Percentiles rank a stretch among this genome's conserved stretches.
Conservation (phyloP, 208 protist genomes). For the Hexamita inflata region DNA sequence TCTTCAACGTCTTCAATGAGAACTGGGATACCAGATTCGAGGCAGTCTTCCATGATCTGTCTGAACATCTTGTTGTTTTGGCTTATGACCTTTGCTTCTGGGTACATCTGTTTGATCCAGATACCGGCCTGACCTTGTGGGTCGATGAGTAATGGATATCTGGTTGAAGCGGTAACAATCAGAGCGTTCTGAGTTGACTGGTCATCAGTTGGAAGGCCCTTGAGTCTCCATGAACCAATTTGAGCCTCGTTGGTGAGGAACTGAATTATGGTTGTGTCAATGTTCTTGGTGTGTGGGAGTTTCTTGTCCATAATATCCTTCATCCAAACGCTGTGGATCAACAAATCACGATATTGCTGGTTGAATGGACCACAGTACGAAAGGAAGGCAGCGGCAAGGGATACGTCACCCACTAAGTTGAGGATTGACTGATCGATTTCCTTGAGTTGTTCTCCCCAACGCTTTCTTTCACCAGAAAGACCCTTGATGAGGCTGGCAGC, state of each 20-base stretch:
- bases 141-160: conserved; percentile 89
- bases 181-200: conserved; percentile 96
- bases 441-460: conserved; percentile 81
- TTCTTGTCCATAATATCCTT: conserved; percentile 38
- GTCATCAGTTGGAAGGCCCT: conserved; percentile 88
- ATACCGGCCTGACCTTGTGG: conserved; percentile 84
- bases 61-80: conserved; percentile 74
- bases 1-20: conserved; percentile 88
- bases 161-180: conserved; percentile 68
- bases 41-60: conserved; percentile 71
- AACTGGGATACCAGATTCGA: conserved; percentile 60
- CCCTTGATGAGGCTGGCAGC: conserved; percentile 39
- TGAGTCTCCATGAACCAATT: conserved; percentile 84
- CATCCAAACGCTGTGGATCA: conserved; percentile 57
- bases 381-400: conserved; percentile 85
- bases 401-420: conserved; percentile 81
- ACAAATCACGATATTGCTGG: conserved; percentile 72
- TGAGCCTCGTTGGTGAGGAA: conserved; percentile 81
- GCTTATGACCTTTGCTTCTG: conserved; percentile 64
- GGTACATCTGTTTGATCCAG: conserved; percentile 69
- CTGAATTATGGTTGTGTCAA: conserved; percentile 66
- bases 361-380: conserved; percentile 94
- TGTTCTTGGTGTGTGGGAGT: conserved; percentile 56
- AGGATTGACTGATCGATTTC: conserved; percentile 79
- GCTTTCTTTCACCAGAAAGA: conserved; percentile 68